phyloP scores from a whole-genome alignment of 352 stramenopile species.

The Phytophthora sp. region DNA sequence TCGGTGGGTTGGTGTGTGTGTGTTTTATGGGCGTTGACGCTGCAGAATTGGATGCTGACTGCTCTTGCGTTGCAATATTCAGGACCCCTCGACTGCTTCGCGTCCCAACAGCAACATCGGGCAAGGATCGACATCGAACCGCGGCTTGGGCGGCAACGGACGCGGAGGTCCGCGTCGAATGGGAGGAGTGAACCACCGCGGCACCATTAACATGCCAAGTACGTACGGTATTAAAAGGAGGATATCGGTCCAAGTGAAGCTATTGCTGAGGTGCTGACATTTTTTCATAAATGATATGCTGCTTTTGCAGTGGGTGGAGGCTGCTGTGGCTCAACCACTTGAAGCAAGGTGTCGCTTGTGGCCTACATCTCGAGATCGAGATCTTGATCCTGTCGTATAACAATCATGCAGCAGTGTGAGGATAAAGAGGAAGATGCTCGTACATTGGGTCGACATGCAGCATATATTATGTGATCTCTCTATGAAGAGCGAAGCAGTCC shows the following conservation, averaged over 20 bases:
- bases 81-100: constrained; percentile 56
- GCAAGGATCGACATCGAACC: constrained; percentile 24
- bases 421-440: neutral
- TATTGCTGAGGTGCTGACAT: neutral
- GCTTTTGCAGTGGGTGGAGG: constrained; percentile 56
- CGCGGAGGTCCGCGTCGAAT: constrained; percentile 52
- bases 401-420: neutral
- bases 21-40: neutral
- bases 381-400: neutral
- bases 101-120: constrained; percentile 45
- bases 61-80: neutral
- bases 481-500: constrained; percentile 31
- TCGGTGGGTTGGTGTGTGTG: constrained; percentile 48
- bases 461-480: constrained; percentile 46
- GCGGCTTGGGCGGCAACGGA: constrained; percentile 27
- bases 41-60: constrained; percentile 4
- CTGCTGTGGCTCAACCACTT: constrained; percentile 50
- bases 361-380: constrained; percentile 3
- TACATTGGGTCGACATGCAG: constrained; percentile 22
- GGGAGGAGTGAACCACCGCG: constrained; percentile 57
- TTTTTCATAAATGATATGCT: too few relatives aligned
- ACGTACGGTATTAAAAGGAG: constrained; percentile 9
- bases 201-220: constrained; percentile 68
- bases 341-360: too few relatives aligned
- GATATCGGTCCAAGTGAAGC: too few relatives aligned